Evolutionary conservation across 2,329 filamentous ascomycete species (phyloP), one percentile per base, ranked within the genome.

Genomic region (Elsinoe necatrix): DNA sequence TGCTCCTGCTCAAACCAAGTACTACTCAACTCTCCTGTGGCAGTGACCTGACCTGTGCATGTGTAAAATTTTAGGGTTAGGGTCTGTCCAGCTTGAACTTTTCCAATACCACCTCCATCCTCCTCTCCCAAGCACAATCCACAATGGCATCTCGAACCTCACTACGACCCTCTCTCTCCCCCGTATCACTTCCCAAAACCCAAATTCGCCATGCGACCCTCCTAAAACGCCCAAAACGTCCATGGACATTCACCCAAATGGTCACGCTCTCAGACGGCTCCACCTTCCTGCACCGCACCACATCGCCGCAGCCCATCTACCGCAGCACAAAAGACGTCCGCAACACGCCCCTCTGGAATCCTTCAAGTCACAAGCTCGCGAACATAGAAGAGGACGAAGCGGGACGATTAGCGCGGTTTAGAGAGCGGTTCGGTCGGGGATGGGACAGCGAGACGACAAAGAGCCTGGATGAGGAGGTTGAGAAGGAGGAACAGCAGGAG

Each of bases 161-260:
- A 20, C 8, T 48, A 35, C 29, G 42, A 16, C 54, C 55, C 6
- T 54, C 57, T 25, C 43, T 39, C 23, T 50, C 23, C 47, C 20
- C 43, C 39, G 48, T 21, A 45, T 42, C 60, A 54, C 57, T 39
- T 45, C 57, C 52, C 57, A 57, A 31, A 42, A 52, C 31, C 51
- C 86, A 91, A 75, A 77, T 83, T 68, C 85, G 90, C 59, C 83
- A 89, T 69, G 93, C 93, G 54, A 90, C 87, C 21, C 86, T 95
- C 61, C 82, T 97, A 68, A 81, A 80, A 60, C 89, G 93, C 14
- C 90, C 90, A n/a, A 87, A 90, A 67, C 83, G 91, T 4, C 92
- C 93, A 41, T 97, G 96, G 79, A 89, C 86, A 63, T 97, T 96
- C 78, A 96, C 92, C n/a, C 93, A 98, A 74, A 81, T 98, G 59